Conservation (phyloP, 306 rosid genomes). For the Prunus mira region DNA sequence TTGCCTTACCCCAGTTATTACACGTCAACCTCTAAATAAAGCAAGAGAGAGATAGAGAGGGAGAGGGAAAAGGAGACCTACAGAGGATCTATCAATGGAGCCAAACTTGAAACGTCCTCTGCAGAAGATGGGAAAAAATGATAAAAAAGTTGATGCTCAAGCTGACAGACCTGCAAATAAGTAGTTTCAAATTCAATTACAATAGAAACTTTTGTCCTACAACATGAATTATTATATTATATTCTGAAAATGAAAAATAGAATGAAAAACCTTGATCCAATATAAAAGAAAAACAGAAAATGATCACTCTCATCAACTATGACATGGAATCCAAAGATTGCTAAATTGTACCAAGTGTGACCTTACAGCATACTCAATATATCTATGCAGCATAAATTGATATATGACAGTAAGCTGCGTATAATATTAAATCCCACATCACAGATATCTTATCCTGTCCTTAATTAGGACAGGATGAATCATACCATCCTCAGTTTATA, state of each 20-base stretch:
- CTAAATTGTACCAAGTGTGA: not conserved
- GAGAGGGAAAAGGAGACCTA: conserved; percentile 38
- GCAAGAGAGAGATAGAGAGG: not conserved
- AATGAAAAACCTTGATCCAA: not conserved
- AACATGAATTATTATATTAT: not conserved
- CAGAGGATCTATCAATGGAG: conserved; percentile 94
- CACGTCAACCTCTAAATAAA: not conserved
- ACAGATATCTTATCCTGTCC: not conserved
- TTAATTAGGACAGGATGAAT: not conserved
- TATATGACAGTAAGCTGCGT: not conserved
- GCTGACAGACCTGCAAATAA: conserved; percentile 91
- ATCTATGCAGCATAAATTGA: not conserved
- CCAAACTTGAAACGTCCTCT: conserved; percentile 85
- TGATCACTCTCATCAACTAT: not conserved
- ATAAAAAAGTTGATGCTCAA: conserved; percentile 88
- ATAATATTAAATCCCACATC: not conserved
- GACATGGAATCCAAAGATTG: not conserved
- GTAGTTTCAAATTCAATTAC: conserved; percentile 15
- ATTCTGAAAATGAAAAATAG: not conserved
- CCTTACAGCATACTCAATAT: not conserved
- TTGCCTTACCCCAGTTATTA: not conserved
- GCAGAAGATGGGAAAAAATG: conserved; percentile 95
- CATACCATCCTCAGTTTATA: not conserved
- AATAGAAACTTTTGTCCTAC: not conserved
- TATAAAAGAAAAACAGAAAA: not conserved